Conservation (phyloP, 306 rosid species). For the Fragaria ananassa region DNA sequence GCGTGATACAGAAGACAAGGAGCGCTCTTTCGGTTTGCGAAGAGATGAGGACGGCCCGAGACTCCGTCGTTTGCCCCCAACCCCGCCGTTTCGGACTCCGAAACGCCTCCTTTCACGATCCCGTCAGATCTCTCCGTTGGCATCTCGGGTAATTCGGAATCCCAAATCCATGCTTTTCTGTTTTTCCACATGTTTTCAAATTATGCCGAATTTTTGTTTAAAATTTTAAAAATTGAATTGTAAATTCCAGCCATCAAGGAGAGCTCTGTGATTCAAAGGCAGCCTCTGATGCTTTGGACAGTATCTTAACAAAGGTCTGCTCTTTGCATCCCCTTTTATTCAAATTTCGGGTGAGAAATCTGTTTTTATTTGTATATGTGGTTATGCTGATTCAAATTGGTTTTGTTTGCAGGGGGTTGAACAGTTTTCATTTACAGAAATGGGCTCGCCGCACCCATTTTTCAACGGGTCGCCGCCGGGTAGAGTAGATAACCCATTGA, state of each 20-base stretch:
- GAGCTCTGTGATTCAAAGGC: constrained; percentile 61
- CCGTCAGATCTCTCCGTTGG: constrained; percentile 55
- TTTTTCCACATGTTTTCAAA: background rate
- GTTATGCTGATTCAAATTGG: background rate
- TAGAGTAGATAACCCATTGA: constrained; percentile 90
- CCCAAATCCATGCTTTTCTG: background rate
- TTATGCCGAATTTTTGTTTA: background rate
- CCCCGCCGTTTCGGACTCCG: constrained; percentile 70
- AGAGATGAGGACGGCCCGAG: constrained; percentile 46
- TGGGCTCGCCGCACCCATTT: constrained; percentile 88
- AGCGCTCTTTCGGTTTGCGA: constrained; percentile 59
- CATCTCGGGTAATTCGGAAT: constrained; percentile 47
- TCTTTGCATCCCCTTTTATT: background rate
- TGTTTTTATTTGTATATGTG: background rate
- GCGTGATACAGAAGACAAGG: constrained; percentile 43
- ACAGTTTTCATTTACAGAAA: constrained; percentile 40
- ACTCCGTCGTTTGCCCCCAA: constrained; percentile 69
- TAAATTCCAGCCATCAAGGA: constrained; percentile 54
- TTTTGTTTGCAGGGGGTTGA: constrained; percentile 48
- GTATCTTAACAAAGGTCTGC: constrained; percentile 64
- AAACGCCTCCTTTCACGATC: constrained; percentile 48
- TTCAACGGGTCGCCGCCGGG: constrained; percentile 94
- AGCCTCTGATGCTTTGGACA: constrained; percentile 56
- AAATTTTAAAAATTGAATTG: background rate
- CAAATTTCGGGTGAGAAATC: background rate